A percentile compares a stretch with the other conserved stretches of the same genome.
These are phyloP conservation scores for Boletus huronensis DNA, from an alignment of 768 basidiomycete species.

Conservation along the genomic window DNA sequence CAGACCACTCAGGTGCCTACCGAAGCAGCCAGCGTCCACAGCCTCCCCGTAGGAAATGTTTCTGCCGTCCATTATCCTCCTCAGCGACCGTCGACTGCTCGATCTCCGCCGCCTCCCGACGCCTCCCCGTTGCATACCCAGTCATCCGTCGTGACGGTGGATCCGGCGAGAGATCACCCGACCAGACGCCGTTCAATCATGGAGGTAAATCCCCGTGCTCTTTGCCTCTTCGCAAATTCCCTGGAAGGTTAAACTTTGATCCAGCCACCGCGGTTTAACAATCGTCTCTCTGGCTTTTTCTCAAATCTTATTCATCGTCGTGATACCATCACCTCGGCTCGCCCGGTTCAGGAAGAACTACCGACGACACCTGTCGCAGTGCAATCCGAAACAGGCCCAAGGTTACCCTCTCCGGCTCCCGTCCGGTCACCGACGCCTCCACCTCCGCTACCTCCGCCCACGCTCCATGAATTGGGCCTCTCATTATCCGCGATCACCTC, in stretches of 20 bases:
- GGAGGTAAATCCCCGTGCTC: conserved; percentile 45
- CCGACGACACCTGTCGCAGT: conserved; percentile 25
- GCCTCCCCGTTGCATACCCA: conserved; percentile 4
- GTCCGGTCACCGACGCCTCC: conserved; percentile 65
- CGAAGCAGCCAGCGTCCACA: conserved; percentile 57
- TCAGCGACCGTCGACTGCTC: conserved; percentile 34
- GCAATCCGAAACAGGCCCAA: conserved; percentile 40
- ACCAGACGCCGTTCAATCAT: conserved; percentile 49
- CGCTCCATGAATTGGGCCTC: conserved; percentile 72
- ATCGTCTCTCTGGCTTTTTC: conserved; percentile 83
- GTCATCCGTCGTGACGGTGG: conserved; percentile 13
- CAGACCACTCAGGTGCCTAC: conserved; percentile 35
- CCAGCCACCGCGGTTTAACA: conserved; percentile 56
- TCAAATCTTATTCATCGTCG: conserved; percentile 73
- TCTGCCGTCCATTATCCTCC: conserved; percentile 36
- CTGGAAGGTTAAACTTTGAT: conserved; percentile 6
- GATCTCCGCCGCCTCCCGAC: conserved; percentile 19
- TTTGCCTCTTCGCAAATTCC: conserved; percentile 1
- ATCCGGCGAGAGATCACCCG: conserved; percentile 36
- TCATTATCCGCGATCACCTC: conserved; percentile 63
- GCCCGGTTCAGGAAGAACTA: conserved; percentile 35
- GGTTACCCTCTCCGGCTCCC: conserved; percentile 53
- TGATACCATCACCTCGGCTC: conserved; percentile 39
- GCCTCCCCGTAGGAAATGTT: conserved; percentile 54
- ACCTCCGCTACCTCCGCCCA: conserved; percentile 66